Conservation (phyloP, 768 basidiomycete genomes). For the Lactarius evosmus region DNA sequence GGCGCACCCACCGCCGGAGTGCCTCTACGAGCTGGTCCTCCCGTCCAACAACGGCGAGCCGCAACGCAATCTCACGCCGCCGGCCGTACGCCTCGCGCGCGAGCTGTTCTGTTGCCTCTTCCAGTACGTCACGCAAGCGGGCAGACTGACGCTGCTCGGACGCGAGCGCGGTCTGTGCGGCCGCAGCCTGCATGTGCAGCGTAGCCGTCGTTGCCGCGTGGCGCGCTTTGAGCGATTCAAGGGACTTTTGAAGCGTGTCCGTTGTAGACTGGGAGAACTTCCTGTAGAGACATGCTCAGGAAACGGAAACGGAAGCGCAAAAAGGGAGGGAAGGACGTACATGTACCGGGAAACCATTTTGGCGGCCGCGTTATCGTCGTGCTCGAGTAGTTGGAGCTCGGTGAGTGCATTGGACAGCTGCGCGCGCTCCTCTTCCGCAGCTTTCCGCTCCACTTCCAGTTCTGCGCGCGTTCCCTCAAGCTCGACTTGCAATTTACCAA, state of each 20-base stretch:
- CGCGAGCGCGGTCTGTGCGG: conserved; percentile 43
- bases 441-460: conserved; percentile 47
- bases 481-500: conserved; percentile 44
- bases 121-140: conserved; percentile 57
- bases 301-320: not conserved
- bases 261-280: conserved; percentile 79
- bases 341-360: conserved; percentile 86
- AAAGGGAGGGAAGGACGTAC: conserved; percentile 41
- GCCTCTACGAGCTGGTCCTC: conserved; percentile 59
- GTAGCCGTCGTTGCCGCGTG: conserved; percentile 61
- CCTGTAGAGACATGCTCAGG: conserved; percentile 41
- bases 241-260: conserved; percentile 57
- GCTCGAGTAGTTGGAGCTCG: conserved; percentile 52
- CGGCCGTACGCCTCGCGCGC: conserved; percentile 70
- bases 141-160: conserved; percentile 44
- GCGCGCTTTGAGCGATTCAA: conserved; percentile 55
- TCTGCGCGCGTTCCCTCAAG: conserved; percentile 44
- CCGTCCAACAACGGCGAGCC: conserved; percentile 59
- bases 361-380: conserved; percentile 72
- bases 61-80: conserved; percentile 62
- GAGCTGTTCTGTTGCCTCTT: conserved; percentile 68
- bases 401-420: conserved; percentile 46
- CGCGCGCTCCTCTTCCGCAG: conserved; percentile 41
- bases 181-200: conserved; percentile 47
- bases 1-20: conserved; percentile 54